Evolutionary conservation across 1,139 yeast genomes (phyloP), one percentile per base, ranked within the genome.

Genomic region (Candida dubliniensis): DNA sequence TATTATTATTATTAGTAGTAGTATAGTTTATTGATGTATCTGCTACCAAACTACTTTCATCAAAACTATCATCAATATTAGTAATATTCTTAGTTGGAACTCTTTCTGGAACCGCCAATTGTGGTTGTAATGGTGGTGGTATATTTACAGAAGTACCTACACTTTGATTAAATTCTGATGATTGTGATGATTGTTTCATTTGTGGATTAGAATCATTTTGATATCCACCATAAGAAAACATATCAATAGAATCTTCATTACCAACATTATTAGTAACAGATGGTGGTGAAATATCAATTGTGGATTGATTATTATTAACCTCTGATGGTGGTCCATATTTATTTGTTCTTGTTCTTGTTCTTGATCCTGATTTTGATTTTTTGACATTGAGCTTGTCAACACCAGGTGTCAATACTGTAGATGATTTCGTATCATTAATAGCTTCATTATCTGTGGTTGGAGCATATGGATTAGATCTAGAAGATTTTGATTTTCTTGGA

Each of bases 381-480:
- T 12, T 18, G 13, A 55, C 45, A 14, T 43, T 31, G 1, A 53
- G 23, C 5, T 18, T 55, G 3, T 64, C 61, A n/a, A n/a, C n/a
- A 27, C 30, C 31, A n/a, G 11, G 8, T 4, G 29, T 12, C 7
- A 9, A 7, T n/a, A 31, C 38, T 5, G 5, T 5, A 18, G 23
- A 3, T 18, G 23, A 18, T 5, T 3, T 3, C 5, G 23, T 5
- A 18, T 18, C 5, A 18, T 5, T 18, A 5, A 5, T 18, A 18
- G 23, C 23, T 4, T 5, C 23, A 18, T 4, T 18, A 18, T 18
- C 23, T 18, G 32, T n/a, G 10, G 30, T 31, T 12, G 78, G 77
- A 2, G 77, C 76, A 52, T 72, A 71, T 26, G 77, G 76, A 46
- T 71, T 71, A n/a, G 51, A 51, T 43, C 53, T 51, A 10, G 58